phyloP scores from a whole-genome alignment of 139 green algal species.

The Pseudopediastrum boryanum region DNA sequence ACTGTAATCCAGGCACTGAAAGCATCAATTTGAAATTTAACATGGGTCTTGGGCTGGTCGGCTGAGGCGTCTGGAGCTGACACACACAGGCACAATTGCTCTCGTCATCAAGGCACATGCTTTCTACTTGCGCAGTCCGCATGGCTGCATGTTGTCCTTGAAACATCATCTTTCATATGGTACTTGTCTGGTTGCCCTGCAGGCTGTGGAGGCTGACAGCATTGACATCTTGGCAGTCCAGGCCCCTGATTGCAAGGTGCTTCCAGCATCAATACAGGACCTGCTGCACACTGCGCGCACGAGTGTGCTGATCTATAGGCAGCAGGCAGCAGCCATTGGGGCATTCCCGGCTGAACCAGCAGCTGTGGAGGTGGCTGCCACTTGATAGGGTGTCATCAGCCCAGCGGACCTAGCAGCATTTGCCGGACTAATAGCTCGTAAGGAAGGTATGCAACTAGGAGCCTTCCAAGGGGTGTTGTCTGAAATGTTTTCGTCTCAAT shows the following conservation, averaged over 20 bases:
- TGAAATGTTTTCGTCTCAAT: not conserved
- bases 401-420: not conserved
- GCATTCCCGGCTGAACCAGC: not conserved
- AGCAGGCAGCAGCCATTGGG: not conserved
- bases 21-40: too few relatives aligned
- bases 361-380: not conserved
- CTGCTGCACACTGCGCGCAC: constrained; percentile 31
- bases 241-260: constrained; percentile 32
- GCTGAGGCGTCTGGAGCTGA: too few relatives aligned
- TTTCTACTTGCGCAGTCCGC: too few relatives aligned
- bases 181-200: too few relatives aligned
- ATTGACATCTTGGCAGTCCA: constrained; percentile 48
- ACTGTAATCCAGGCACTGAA: too few relatives aligned
- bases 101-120: too few relatives aligned
- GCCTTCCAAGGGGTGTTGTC: not conserved
- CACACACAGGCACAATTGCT: too few relatives aligned
- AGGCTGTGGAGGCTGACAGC: constrained; percentile 38
- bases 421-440: not conserved
- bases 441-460: not conserved
- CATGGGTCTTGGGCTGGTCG: too few relatives aligned
- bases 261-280: constrained; percentile 29
- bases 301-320: constrained; percentile 41
- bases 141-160: too few relatives aligned
- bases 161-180: too few relatives aligned
- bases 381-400: not conserved